phyloP scores from a whole-genome alignment of 768 basidiomycete genomes.

The Arthromyces matolae region DNA sequence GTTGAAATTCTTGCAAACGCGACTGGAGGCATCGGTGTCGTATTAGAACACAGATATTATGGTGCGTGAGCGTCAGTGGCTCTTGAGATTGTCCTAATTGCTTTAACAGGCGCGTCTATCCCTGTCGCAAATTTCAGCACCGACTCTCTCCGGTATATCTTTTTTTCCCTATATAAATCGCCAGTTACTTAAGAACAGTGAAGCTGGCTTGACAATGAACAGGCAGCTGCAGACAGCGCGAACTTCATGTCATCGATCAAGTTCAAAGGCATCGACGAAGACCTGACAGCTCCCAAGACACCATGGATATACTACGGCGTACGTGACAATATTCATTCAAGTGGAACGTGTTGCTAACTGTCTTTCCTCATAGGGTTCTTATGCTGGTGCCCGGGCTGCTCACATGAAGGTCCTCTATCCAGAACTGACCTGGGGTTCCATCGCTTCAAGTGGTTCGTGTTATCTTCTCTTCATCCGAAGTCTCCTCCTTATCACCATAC shows the following conservation, averaged over 20 bases:
- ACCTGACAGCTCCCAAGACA: slow-evolving; percentile 65
- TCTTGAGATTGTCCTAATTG: slow-evolving; percentile 12
- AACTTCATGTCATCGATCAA: slow-evolving; percentile 83
- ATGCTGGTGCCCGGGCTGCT: slow-evolving; percentile 90
- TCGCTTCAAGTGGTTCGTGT: slow-evolving; percentile 77
- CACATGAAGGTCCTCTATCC: slow-evolving; percentile 89
- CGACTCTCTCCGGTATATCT: slow-evolving; percentile 65
- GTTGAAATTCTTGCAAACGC: slow-evolving; percentile 80
- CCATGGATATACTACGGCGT: slow-evolving; percentile 97
- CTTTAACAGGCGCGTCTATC: slow-evolving; percentile 58
- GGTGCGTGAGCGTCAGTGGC: slow-evolving; percentile 36
- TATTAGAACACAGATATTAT: slow-evolving; percentile 93
- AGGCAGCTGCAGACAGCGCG: slow-evolving; percentile 87
- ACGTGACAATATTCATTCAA: slow-evolving; percentile 20
- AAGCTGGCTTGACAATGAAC: slow-evolving; percentile 87
- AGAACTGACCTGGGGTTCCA: slow-evolving; percentile 83
- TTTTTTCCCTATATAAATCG: slow-evolving; percentile 2
- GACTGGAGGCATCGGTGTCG: slow-evolving; percentile 83
- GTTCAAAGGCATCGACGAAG: slow-evolving; percentile 65
- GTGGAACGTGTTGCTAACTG: no score
- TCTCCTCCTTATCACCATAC: background rate
- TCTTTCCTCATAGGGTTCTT: slow-evolving; percentile 59
- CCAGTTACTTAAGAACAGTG: background rate
- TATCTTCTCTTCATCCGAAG: slow-evolving; percentile 2
- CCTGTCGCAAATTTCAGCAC: slow-evolving; percentile 78